Base-by-base conservation (phyloP, 192 early-diverging fungal species). In the Gonapodya prolifera region DNA sequence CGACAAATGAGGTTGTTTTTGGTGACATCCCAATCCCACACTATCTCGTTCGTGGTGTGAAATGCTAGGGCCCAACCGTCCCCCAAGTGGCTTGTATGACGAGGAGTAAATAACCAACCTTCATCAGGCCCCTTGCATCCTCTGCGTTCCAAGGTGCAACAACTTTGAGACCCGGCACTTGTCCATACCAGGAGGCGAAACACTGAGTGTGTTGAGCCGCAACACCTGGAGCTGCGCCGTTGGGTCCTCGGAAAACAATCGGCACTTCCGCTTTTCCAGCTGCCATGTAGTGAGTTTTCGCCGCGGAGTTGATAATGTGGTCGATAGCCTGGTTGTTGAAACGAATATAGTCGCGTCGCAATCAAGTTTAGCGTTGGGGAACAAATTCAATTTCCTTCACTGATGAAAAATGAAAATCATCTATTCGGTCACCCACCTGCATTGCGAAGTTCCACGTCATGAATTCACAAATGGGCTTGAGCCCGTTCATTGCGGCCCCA, bases 361-460 rank as follows among this genome's bases (percentile, higher is more conserved):
- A 61, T 8, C 8, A 61, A 61, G 23, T 61, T 1, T 28, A 70
- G 8, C 33, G 34, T 61, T 16, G 8, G 45, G 45, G 45, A 23
- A 61, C 23, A 61, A 61, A 8, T 16, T 8, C 45, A 61, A 61
- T 61, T 23, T 23, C 8, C 8, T 8, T 61, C 45, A 61, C 8
- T 61, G 45, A 61, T 8, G 45, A 61, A 61, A 23, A 61, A 23
- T 16, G 23, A 61, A 8, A 61, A 16, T 61, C 45, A 61, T 69
- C 0, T 18, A 77, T 70, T 35, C 0, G 0, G 23, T 30, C 79
- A n/a, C n/a, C 81, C 84, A 94, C 93, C 90, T 99, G 97, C 95
- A 99, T 95, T 34, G 96, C 94, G 89, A 99, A 99, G 92, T 99
- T 99, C 84, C 95, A 98, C 78, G 97, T 99, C 97, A 99, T 99